Evolutionary conservation across 2,329 filamentous ascomycete genomes (phyloP).

Genomic region (Ophiostoma australiae): DNA sequence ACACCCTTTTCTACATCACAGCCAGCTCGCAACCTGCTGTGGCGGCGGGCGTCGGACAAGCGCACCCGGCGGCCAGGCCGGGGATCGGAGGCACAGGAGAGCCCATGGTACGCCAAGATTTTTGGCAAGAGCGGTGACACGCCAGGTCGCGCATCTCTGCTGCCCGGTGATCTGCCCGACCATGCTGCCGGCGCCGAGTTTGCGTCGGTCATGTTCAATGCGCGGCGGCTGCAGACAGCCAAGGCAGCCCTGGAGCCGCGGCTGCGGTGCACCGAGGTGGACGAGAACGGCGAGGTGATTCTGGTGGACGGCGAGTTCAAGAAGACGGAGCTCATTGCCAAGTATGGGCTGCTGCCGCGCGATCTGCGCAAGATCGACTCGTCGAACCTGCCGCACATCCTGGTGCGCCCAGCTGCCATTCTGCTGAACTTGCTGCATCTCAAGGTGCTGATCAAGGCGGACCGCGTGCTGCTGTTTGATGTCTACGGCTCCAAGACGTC

Average conservation of each 20-base stretch:
- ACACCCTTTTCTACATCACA: slow-evolving; percentile 24
- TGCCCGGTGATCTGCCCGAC: slow-evolving; percentile 55
- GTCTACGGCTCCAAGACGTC: slow-evolving; percentile 92
- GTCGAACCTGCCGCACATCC: slow-evolving; percentile 88
- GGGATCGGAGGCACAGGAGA: not conserved
- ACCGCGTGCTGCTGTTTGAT: slow-evolving; percentile 89
- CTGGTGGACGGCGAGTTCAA: slow-evolving; percentile 94
- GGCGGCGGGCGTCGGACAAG: slow-evolving; percentile 13
- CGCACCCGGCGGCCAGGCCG: slow-evolving; percentile 8
- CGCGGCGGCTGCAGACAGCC: slow-evolving; percentile 63
- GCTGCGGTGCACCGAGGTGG: slow-evolving; percentile 89
- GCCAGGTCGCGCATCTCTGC: slow-evolving; percentile 33
- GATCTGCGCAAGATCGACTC: slow-evolving; percentile 98
- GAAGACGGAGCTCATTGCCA: slow-evolving; percentile 94
- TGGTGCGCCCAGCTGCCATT: slow-evolving; percentile 87
- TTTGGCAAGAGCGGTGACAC: not conserved
- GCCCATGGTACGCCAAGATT: slow-evolving; percentile 18
- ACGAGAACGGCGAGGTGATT: slow-evolving; percentile 86
- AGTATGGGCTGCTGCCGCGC: slow-evolving; percentile 89
- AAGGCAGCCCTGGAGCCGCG: slow-evolving; percentile 81
- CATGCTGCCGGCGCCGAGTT: slow-evolving; percentile 34
- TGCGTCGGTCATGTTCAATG: slow-evolving; percentile 32
- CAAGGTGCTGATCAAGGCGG: slow-evolving; percentile 88
- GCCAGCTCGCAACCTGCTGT: slow-evolving; percentile 1
- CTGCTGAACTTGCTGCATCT: slow-evolving; percentile 95